Evolutionary conservation across 345 rosid species (phyloP).

Genomic region (Lepidium didymum): DNA sequence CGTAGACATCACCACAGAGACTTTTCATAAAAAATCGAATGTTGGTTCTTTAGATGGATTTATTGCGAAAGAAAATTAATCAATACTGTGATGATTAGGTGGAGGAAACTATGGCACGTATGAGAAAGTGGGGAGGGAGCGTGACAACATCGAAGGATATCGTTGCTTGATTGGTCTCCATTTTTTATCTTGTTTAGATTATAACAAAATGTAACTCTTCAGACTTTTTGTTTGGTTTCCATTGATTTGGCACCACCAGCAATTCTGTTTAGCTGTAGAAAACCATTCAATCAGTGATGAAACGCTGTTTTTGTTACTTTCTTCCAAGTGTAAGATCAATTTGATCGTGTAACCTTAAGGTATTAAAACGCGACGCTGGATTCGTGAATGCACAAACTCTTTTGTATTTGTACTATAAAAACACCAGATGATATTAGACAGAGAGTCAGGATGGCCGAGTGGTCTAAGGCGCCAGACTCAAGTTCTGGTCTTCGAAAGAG

Average conservation of each 20-base stretch:
- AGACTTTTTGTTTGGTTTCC: neutral
- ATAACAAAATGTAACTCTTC: neutral
- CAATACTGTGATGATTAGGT: conserved; percentile 30
- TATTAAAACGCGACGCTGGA: neutral
- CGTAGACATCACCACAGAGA: neutral
- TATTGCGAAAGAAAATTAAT: neutral
- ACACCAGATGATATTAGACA: too few relatives aligned
- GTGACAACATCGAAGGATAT: conserved; percentile 15
- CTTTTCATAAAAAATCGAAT: neutral
- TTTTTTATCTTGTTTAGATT: neutral
- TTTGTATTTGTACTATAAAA: too few relatives aligned
- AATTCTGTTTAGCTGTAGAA: neutral
- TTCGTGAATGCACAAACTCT: too few relatives aligned
- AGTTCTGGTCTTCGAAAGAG: conserved; percentile 55
- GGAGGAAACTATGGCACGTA: conserved; percentile 53
- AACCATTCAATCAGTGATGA: neutral
- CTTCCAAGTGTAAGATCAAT: neutral
- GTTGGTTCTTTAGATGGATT: neutral
- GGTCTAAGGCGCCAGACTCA: conserved; percentile 93
- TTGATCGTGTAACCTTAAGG: conserved; percentile 52
- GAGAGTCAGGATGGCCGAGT: conserved; percentile 74
- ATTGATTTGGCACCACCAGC: neutral
- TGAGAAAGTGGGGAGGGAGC: conserved; percentile 63
- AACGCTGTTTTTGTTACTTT: neutral
- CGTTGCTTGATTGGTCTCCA: conserved; percentile 9